Evolutionary conservation across 495 filamentous ascomycete species (phyloP), one percentile per base, ranked within the genome.

Genomic region (Hypomontagnella submonticulosa): DNA sequence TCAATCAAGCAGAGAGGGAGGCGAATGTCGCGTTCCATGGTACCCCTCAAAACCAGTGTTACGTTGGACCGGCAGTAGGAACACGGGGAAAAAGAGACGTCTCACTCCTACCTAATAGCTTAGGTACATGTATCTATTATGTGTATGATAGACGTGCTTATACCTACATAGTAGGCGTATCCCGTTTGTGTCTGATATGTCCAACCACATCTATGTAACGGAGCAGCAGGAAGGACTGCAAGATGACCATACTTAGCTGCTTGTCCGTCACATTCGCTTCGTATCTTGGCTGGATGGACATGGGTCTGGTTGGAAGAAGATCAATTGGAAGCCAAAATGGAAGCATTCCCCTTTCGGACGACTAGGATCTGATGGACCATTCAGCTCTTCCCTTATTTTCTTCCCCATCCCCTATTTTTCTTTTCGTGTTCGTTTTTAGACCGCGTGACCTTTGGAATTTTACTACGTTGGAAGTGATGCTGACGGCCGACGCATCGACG

Each of bases 281-380:
- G 48, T 49, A 30, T 32, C 34, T 34, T 55, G 12, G 34, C 34
- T n/a, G 30, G 42, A 50, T 16, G 15, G 47, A 46, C 59, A 68
- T 57, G 65, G 59, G 55, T 60, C 18, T 47, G 49, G 52, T 68
- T 63, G 65, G 65, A 46, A 68, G 65, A 68, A 68, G 65, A 54
- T 63, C 34, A 33, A 68, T 68, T 27, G 19, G 65, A 68, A 68
- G 49, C 59, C 36, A 44, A 42, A 68, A 68, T 68, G 43, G 65
- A 68, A 68, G 59, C 60, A 59, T 68, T 55, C 49, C 54, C 54
- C 33, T 61, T 59, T 55, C 9, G 53, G 53, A 63, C 23, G 20
- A 54, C 52, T 43, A 20, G 42, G 49, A 51, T 55, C 41, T 13
- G 32, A 34, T 11, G 33, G 13, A 20, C 57, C 57, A 61, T 51